Evolutionary conservation across 352 stramenopile genomes (phyloP).

Genomic region (Globisporangium echinulatum): DNA sequence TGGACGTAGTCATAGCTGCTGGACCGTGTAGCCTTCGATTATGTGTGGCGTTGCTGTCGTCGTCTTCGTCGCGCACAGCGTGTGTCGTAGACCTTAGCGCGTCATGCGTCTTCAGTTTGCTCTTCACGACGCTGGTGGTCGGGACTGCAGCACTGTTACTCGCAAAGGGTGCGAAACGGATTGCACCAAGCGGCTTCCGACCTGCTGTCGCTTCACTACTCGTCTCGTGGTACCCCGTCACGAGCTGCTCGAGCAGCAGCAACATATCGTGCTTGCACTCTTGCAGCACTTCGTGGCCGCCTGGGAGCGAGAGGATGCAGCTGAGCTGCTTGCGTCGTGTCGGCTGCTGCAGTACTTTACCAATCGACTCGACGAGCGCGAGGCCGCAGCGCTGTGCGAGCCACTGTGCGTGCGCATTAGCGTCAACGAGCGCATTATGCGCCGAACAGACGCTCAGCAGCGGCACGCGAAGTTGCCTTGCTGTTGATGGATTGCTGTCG

Average conservation of each 20-base stretch:
- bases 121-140: background rate
- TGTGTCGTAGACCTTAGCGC: background rate
- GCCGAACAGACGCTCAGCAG: conserved; percentile 86
- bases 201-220: conserved; percentile 45
- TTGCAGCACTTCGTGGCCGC: conserved; percentile 92
- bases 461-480: conserved; percentile 55
- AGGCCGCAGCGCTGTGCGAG: conserved; percentile 50
- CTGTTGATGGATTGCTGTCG: conserved; percentile 4
- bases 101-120: background rate
- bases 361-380: conserved; percentile 73
- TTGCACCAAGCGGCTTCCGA: background rate
- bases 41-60: background rate
- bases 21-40: background rate
- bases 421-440: conserved; percentile 83
- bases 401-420: conserved; percentile 65
- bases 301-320: conserved; percentile 80
- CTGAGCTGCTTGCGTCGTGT: conserved; percentile 13
- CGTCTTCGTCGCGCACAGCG: conserved; percentile 1
- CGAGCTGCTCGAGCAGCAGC: conserved; percentile 88
- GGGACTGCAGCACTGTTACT: background rate
- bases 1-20: background rate
- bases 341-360: conserved; percentile 47
- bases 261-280: conserved; percentile 87
- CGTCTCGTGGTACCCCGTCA: conserved; percentile 91
- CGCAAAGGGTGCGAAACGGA: background rate